These are phyloP conservation scores for Penicillium sumatraense DNA, from an alignment of 2,329 filamentous ascomycete species.

Conservation along the genomic window DNA sequence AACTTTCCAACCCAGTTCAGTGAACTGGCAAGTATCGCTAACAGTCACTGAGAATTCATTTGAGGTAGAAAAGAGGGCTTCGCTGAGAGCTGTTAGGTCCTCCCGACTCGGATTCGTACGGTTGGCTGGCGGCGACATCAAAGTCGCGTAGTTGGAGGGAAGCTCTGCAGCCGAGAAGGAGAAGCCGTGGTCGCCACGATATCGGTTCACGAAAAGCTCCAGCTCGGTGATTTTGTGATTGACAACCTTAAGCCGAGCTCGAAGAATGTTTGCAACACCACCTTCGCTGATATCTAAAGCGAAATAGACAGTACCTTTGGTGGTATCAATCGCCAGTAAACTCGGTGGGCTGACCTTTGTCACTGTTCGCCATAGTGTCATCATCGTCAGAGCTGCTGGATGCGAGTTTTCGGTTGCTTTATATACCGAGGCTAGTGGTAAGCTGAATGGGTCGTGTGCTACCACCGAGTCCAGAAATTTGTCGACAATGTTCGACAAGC, in stretches of 20 bases:
- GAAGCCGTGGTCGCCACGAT: constrained; percentile 13
- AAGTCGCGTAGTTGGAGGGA: constrained; percentile 1
- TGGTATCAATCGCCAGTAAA: constrained; percentile 12
- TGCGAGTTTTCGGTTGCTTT: constrained; percentile 12
- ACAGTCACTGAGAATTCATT: background rate
- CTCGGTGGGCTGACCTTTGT: constrained; percentile 1
- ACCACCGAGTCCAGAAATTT: constrained; percentile 3
- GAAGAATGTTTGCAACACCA: background rate
- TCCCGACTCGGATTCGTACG: constrained; percentile 1
- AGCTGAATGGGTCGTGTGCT: constrained; percentile 4
- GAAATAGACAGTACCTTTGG: constrained; percentile 8
- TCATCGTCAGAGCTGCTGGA: constrained; percentile 9
- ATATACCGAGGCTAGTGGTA: constrained; percentile 9
- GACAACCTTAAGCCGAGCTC: constrained; percentile 1
- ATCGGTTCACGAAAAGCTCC: constrained; percentile 11
- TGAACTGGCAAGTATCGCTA: constrained; percentile 6
- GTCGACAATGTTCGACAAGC: constrained; percentile 5
- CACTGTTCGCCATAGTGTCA: constrained; percentile 13
- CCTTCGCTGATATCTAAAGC: constrained; percentile 8
- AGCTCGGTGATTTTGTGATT: constrained; percentile 10
- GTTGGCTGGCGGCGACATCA: constrained; percentile 8
- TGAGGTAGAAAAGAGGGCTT: constrained; percentile 2
- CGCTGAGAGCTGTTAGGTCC: background rate
- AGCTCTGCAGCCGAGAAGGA: constrained; percentile 8
- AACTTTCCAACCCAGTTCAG: constrained; percentile 9